Conservation (phyloP, 2,329 filamentous ascomycete species). For the Aspergillus sp. region DNA sequence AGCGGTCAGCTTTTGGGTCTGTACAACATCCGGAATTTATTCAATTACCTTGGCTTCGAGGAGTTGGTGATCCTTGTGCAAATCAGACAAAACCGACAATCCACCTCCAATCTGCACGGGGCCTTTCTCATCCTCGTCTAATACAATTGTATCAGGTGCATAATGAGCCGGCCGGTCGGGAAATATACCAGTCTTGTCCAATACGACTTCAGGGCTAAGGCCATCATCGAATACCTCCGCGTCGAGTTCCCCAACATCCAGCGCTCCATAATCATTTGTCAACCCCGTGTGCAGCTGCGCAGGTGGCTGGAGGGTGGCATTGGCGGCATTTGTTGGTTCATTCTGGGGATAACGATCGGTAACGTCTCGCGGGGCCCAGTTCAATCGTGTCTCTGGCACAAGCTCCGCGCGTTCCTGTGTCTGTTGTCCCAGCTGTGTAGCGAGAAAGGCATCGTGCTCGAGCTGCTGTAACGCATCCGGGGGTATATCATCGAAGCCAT, state of each 20-base stretch:
- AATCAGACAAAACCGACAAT: slow-evolving; percentile 5
- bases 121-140: slow-evolving; percentile 25
- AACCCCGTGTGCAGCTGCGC: slow-evolving; percentile 34
- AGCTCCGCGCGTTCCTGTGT: slow-evolving; percentile 9
- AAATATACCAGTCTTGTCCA: slow-evolving; percentile 15
- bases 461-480: slow-evolving; percentile 44
- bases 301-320: slow-evolving; percentile 26
- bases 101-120: slow-evolving; percentile 20
- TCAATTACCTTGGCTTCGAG: slow-evolving; percentile 28
- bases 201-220: slow-evolving; percentile 1
- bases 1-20: slow-evolving; percentile 10
- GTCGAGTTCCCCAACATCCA: slow-evolving; percentile 46
- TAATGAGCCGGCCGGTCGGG: slow-evolving; percentile 4
- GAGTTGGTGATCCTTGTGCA: slow-evolving; percentile 15
- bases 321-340: slow-evolving; percentile 11
- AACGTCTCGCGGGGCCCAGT: background rate
- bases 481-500: slow-evolving; percentile 46
- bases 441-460: slow-evolving; percentile 46
- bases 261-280: slow-evolving; percentile 42
- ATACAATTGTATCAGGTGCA: slow-evolving; percentile 16
- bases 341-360: background rate
- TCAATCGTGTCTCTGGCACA: slow-evolving; percentile 3
- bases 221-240: slow-evolving; percentile 44
- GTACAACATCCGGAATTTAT: too few relatives aligned
- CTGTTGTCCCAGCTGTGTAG: slow-evolving; percentile 39